phyloP scores from a whole-genome alignment of 179 eudicot genomes.

The Spinacia oleracea region DNA sequence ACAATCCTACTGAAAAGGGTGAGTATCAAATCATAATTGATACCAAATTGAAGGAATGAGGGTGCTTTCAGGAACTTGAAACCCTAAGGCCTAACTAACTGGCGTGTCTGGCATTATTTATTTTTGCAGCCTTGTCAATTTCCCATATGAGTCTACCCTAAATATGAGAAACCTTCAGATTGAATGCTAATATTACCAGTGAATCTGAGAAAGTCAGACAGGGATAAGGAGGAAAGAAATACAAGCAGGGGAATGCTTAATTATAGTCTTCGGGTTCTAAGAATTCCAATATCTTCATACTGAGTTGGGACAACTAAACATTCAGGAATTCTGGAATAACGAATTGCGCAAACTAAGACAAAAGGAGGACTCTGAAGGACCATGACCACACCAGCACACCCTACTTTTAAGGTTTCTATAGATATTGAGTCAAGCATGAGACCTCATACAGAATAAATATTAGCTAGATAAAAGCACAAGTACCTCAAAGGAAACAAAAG shows the following conservation, averaged over 20 bases:
- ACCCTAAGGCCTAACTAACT: not conserved
- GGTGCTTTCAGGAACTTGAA: not conserved
- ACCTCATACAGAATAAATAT: not conserved
- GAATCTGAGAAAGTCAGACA: not conserved
- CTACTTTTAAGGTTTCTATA: too few relatives aligned
- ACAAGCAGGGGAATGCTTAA: not conserved
- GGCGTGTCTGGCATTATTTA: not conserved
- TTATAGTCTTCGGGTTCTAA: not conserved
- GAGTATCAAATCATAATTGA: not conserved
- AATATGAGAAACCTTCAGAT: not conserved
- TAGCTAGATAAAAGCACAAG: not conserved
- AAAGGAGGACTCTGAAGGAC: not conserved
- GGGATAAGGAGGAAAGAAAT: not conserved
- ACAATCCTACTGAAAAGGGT: not conserved
- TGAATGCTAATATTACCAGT: not conserved
- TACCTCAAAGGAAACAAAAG: conserved; percentile 4
- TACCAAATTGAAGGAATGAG: not conserved
- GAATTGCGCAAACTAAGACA: not conserved
- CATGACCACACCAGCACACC: not conserved
- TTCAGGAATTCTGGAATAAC: not conserved
- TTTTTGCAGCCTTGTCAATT: not conserved
- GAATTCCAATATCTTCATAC: not conserved
- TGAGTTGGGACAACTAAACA: not conserved
- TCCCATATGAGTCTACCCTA: not conserved
- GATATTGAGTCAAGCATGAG: not conserved